Conservation (phyloP, 768 basidiomycete species). For the Xerocomellus chrysenteron region DNA sequence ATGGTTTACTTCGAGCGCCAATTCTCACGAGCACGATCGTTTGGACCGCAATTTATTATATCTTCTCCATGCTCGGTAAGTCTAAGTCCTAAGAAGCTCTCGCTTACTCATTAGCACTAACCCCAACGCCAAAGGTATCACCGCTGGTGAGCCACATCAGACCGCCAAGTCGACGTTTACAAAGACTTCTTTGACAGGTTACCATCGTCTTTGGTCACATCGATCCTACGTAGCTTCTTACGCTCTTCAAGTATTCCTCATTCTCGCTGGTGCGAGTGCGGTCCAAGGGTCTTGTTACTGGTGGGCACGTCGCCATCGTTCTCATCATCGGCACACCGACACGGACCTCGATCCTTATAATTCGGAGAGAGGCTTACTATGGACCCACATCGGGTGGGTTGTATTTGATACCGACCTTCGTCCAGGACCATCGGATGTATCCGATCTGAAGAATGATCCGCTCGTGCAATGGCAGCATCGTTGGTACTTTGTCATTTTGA, state of each 20-base stretch:
- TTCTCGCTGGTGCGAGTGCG: constrained; percentile 75
- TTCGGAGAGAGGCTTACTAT: constrained; percentile 71
- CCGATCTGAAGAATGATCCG: constrained; percentile 67
- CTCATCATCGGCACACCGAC: constrained; percentile 83
- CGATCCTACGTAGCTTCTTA: constrained; percentile 74
- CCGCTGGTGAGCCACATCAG: constrained; percentile 40
- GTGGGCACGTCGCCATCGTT: constrained; percentile 84
- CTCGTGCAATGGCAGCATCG: constrained; percentile 79
- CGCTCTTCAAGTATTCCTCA: constrained; percentile 68
- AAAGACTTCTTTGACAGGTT: constrained; percentile 43
- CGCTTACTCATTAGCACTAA: constrained; percentile 14
- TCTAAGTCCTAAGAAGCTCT: constrained; percentile 9
- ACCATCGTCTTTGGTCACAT: constrained; percentile 87
- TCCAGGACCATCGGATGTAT: constrained; percentile 69
- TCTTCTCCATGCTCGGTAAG: constrained; percentile 80
- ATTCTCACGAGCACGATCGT: constrained; percentile 50
- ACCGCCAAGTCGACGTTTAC: not conserved
- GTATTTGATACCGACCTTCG: constrained; percentile 70
- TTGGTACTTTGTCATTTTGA: constrained; percentile 61
- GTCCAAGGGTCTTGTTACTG: constrained; percentile 86
- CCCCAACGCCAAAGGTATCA: constrained; percentile 42
- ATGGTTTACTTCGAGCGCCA: constrained; percentile 57
- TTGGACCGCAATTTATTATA: constrained; percentile 71
- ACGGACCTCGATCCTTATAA: constrained; percentile 86
- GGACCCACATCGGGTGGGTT: constrained; percentile 87